Evolutionary conservation across 169 alveolate genomes (phyloP), one percentile per base, ranked within the genome.

Genomic region (Plasmodium knowlesi): DNA sequence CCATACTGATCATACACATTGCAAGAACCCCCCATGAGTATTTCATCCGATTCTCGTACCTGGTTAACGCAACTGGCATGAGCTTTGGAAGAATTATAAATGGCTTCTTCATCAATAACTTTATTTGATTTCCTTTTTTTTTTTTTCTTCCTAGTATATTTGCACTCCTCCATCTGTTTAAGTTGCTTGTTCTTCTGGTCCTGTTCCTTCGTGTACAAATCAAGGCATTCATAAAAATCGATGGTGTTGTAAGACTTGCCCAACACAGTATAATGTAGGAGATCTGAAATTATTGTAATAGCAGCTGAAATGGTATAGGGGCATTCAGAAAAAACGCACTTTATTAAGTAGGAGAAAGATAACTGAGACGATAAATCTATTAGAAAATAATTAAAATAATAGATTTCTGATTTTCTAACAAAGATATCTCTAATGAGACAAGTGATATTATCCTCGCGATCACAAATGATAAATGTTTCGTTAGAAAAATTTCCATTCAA

Each of bases 221-320:
- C 86, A 3, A 86, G 22, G 28, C 93, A 86, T 34, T 86, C 93
- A 37, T 86, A 86, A 74, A 86, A 86, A 22, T 86, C 86, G 6
- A 86, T 86, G 6, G 78, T 74, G 43, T 54, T 86, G 46, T 86
- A 86, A 12, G 93, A 46, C 14, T 86, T 86, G 1, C 86, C 74
- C 14, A 86, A 10, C 5, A 86, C 88, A 19, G 88, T 86, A 10
- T 86, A 86, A 25, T 86, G 93, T 0, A 86, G 41, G 2, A 86
- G 19, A 54, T 86, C 93, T 9, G 93, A 86, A 3, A 86, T 86
- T 1, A 86, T 86, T 2, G 93, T 86, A 9, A 86, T 86, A n/a
- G 93, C 93, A 12, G 93, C 93, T 32, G 93, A 86, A 3, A 86
- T 78, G n/a, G 93, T 86, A 19, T 74, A 86, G 4, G 93, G 81